Conservation (phyloP, 192 early-diverging fungal species). For the Anaeromyces robustus region DNA sequence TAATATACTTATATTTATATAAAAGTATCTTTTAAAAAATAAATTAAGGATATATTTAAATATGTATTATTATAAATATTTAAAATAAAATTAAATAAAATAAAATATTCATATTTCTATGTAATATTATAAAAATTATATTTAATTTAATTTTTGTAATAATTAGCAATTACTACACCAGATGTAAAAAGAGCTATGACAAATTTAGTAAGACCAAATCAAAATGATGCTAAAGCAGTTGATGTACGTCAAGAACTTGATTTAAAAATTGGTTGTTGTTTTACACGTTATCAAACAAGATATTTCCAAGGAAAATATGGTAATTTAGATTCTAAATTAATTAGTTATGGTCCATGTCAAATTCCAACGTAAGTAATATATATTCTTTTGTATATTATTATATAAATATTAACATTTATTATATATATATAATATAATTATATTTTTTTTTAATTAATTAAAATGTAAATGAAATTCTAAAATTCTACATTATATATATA, state of each 20-base stretch:
- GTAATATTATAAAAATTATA: too few species aligned
- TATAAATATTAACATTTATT: neutral
- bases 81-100: too few species aligned
- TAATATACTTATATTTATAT: too few species aligned
- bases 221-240: slow-evolving; percentile 30
- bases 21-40: too few species aligned
- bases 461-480: neutral
- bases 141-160: too few species aligned
- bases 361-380: slow-evolving; percentile 16
- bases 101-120: too few species aligned
- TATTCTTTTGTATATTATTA: neutral
- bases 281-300: slow-evolving; percentile 26
- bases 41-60: too few species aligned
- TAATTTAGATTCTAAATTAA: slow-evolving; percentile 23
- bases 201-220: slow-evolving; percentile 26
- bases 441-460: neutral
- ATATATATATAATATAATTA: too few species aligned
- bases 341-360: slow-evolving; percentile 32
- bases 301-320: slow-evolving; percentile 42
- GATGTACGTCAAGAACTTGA: slow-evolving; percentile 34
- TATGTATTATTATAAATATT: too few species aligned
- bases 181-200: slow-evolving; percentile 26
- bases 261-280: slow-evolving; percentile 28
- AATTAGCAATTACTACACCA: slow-evolving; percentile 14
- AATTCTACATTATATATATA: too few species aligned